Conservation (phyloP, 108 stramenopile genomes). For the Cyclotella choctawhatcheeana region DNA sequence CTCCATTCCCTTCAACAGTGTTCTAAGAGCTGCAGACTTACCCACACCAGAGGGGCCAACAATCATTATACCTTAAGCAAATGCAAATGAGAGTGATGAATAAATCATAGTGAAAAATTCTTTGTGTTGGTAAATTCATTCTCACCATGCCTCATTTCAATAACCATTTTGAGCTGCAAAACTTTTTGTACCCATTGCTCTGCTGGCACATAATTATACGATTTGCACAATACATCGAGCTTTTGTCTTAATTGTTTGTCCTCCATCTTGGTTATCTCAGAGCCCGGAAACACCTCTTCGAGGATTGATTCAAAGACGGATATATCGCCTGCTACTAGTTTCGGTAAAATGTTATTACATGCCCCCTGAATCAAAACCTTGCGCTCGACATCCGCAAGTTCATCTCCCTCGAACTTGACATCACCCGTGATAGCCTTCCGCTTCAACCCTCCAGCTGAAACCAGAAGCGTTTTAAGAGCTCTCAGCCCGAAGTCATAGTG, state of each 20-base stretch:
- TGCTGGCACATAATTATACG: conserved; percentile 56
- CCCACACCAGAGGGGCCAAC: conserved; percentile 92
- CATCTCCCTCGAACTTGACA: conserved; percentile 57
- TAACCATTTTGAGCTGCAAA: conserved; percentile 93
- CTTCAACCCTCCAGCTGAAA: conserved; percentile 99
- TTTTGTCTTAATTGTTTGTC: conserved; percentile 74
- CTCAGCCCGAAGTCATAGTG: conserved; percentile 99
- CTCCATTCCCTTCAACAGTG: conserved; percentile 83
- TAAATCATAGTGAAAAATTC: no score
- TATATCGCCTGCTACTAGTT: conserved; percentile 93
- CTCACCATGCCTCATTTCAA: conserved; percentile 93
- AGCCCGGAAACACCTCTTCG: conserved; percentile 91
- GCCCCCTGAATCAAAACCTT: conserved; percentile 88
- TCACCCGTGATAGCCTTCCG: conserved; percentile 80
- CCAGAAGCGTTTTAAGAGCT: conserved; percentile 96
- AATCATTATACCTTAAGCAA: conserved; percentile 74
- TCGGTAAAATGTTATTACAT: conserved; percentile 97
- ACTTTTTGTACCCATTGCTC: conserved; percentile 94
- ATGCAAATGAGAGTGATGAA: no score
- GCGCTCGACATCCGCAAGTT: conserved; percentile 68
- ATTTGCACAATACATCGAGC: conserved; percentile 73
- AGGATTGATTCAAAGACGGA: conserved; percentile 84
- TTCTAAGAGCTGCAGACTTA: conserved; percentile 80
- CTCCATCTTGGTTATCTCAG: conserved; percentile 78
- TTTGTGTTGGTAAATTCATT: not conserved